Base-by-base conservation (phyloP, 768 basidiomycete genomes). In the Arthromyces matolae region DNA sequence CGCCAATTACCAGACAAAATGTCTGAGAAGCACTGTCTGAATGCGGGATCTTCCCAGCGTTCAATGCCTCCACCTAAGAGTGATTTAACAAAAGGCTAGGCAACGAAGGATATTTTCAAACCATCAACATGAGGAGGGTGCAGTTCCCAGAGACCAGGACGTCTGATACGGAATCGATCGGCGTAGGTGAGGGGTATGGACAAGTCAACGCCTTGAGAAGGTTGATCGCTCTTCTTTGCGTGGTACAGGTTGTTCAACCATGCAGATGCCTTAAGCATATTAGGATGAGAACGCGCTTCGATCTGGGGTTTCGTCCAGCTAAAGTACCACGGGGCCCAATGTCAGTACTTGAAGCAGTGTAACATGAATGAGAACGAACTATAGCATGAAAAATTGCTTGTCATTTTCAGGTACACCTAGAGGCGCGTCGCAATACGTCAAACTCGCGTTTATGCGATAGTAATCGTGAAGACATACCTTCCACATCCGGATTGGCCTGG, bases 381-480 rank as follows among this genome's bases (percentile, higher is more conserved):
- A 87, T 40, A 88, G 76, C 57, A 80, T 68, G 64, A 83, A 87
- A 65, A 89, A 86, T 55, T 88, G 85, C 42, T 82, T 85, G 54
- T 87, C 66, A n/a, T 73, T 54, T 5, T 51, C 70, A 0, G 84
- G 83, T 25, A 71, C 45, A 14, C 83, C 81, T 84, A 33, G n/a
- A 48, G 20, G 24, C 33, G 8, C 24, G 10, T 25, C 2, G 5
- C 8, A 35, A 7, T 12, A 7, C 23, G 35, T 16, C 23, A 46
- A 19, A 9, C 16, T 35, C 24, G 12, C 45, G 34, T 19, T 27
- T n/a, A n/a, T n/a, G n/a, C n/a, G n/a, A n/a, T 16, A 20, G 16
- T 13, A n/a, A 13, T 24, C 6, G 16, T 12, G 3, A 19, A 28
- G 18, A 49, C 60, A 28, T 16, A 79, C 83, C 86, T 59, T 78